phyloP scores from a whole-genome alignment of 1,284 basidiomycete species.

The Ceratobasidium sp. region DNA sequence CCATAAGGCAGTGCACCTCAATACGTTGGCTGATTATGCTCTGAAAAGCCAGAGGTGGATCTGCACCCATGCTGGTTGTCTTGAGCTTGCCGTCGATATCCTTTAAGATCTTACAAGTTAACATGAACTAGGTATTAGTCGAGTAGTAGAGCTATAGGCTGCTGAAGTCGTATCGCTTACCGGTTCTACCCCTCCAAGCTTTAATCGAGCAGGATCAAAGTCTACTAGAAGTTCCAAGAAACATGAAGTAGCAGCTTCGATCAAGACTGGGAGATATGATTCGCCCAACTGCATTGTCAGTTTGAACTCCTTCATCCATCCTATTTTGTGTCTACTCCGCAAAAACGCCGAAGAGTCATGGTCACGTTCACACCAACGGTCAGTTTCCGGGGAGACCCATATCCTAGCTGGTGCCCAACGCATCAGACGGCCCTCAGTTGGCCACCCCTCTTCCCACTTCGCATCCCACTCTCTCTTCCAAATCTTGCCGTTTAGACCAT shows the following conservation, averaged over 20 bases:
- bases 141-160: neutral
- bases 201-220: neutral
- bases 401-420: no score
- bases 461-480: no score
- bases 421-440: no score
- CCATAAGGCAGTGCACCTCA: conserved; percentile 1
- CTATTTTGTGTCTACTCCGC: no score
- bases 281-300: no score
- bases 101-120: no score
- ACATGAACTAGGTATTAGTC: neutral
- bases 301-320: no score
- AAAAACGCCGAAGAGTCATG: no score
- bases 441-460: no score
- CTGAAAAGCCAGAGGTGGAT: neutral
- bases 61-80: neutral
- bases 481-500: no score
- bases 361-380: no score
- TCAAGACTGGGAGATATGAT: neutral
- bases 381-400: no score
- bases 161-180: neutral
- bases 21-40: conserved; percentile 2
- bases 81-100: neutral
- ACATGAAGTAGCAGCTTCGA: neutral
- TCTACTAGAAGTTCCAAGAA: neutral
- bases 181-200: neutral